Conservation (phyloP, 1,139 yeast genomes). For the Candida pseudoviswanathii region DNA sequence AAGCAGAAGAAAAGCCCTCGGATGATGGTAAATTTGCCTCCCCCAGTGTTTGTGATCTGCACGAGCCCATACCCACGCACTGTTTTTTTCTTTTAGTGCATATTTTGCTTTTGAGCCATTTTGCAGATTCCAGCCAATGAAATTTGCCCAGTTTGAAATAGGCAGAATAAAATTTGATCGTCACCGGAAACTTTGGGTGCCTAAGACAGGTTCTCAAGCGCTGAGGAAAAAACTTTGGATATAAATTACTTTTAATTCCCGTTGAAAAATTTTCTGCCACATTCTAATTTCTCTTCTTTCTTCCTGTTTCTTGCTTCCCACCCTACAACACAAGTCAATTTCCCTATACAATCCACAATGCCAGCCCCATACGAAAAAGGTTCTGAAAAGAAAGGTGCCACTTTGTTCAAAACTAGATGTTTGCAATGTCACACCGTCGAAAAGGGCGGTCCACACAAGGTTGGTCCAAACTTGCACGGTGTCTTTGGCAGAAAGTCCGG, state of each 20-base stretch:
- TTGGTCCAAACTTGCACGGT: conserved; percentile 98
- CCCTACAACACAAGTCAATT: neutral
- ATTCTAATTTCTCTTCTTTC: neutral
- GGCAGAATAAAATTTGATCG: neutral
- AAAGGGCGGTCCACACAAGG: conserved; percentile 96
- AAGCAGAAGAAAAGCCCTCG: too few relatives aligned
- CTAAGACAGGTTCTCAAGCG: neutral
- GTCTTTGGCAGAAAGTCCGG: conserved; percentile 92
- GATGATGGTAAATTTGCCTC: too few relatives aligned
- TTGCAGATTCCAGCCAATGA: conserved; percentile 9
- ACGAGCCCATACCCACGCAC: neutral
- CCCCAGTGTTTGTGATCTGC: neutral
- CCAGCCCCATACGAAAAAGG: conserved; percentile 74
- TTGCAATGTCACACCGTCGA: conserved; percentile 98
- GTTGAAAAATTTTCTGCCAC: conserved; percentile 1
- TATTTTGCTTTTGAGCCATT: neutral
- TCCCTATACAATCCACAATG: conserved; percentile 30
- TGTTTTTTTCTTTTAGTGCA: neutral
- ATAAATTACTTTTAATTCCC: neutral
- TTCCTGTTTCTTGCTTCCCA: neutral
- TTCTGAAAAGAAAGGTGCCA: conserved; percentile 96
- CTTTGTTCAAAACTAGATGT: conserved; percentile 97
- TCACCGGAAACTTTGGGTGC: neutral
- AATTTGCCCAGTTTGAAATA: conserved; percentile 11
- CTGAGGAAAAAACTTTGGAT: neutral